Base-by-base conservation (phyloP, 164 flowering plant species). In the Hamamelis virginiana region DNA sequence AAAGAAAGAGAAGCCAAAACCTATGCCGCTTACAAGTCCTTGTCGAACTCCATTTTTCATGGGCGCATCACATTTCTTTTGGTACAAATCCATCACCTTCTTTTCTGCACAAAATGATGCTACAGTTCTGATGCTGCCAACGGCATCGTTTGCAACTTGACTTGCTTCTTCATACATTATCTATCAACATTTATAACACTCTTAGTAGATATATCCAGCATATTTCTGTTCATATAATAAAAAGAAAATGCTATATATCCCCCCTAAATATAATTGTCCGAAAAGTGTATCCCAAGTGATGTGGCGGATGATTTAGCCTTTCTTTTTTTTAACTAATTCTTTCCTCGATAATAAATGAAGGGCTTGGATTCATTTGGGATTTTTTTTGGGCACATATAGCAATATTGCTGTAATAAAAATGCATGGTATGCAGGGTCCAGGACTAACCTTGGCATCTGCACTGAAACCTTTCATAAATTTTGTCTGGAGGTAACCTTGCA, bases 61-160 rank as follows among this genome's bases (percentile, higher is more conserved):
- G 1, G 88, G 85, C 3, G 33, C 80, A 0, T 75, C 77, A 55
- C 91, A 85, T 76, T 79, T 87, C 70, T 80, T 57, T 46, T 72
- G 55, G 67, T 83, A 87, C 55, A 86, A 56, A 23, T 76, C 84
- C 81, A 84, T 76, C 59, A 86, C 85, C 64, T 83, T 84, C n/a
- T 74, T 62, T 60, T 88, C 90, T 3, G 87, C 76, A 68, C 84
- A 80, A 59, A 86, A 86, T 11, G 89, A 87, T 11, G 89, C 89
- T 47, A 88, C 87, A 10, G 89, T 88, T 74, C 91, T 74, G 23
- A 86, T 85, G 66, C 87, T 78, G 5, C 88, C 77, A 21, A 87
- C 83, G 1, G 86, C 91, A 71, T 83, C 88, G 64, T 72, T 83
- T n/a, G 88, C 91, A 41, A 85, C 85, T 65, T 82, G 87, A 70